Evolutionary conservation across 257 asterid genomes (phyloP).

Genomic region (Prunella vulgaris): DNA sequence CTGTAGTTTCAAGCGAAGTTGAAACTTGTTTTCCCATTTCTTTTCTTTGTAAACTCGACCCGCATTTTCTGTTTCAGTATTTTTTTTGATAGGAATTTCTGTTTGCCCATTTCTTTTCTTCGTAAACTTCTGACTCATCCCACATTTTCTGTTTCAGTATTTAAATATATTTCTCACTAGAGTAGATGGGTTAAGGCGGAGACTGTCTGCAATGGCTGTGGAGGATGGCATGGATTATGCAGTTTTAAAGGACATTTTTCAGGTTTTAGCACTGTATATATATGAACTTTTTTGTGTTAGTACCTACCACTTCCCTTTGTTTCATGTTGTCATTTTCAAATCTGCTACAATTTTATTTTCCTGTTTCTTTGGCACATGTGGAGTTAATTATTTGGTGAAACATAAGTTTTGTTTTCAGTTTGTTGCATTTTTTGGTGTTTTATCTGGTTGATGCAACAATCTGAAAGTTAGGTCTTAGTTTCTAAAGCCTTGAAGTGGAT

Average conservation of each 20-base stretch:
- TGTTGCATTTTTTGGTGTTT: conserved; percentile 7
- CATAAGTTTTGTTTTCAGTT: neutral
- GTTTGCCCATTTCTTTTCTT: neutral
- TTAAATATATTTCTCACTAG: conserved; percentile 83
- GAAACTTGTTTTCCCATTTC: no score
- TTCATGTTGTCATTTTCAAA: neutral
- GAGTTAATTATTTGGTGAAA: conserved; percentile 13
- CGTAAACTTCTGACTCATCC: conserved; percentile 18
- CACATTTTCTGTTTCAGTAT: conserved; percentile 60
- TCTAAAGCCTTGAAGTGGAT: neutral
- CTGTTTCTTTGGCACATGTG: neutral
- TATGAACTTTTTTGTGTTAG: conserved; percentile 3
- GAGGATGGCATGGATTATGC: conserved; percentile 46
- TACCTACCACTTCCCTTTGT: neutral
- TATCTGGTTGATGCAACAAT: conserved; percentile 7
- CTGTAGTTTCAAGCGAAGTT: conserved; percentile 5
- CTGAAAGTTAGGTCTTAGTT: conserved; percentile 1
- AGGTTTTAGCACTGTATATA: conserved; percentile 41
- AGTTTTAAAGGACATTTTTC: conserved; percentile 60
- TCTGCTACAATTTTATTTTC: neutral
- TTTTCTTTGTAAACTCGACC: no score
- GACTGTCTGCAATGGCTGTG: conserved; percentile 43
- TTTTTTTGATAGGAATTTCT: no score
- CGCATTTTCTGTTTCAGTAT: no score
- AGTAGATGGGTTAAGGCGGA: conserved; percentile 89